Base-by-base conservation (phyloP, 108 stramenopile genomes). In the Fragilaria radians region DNA sequence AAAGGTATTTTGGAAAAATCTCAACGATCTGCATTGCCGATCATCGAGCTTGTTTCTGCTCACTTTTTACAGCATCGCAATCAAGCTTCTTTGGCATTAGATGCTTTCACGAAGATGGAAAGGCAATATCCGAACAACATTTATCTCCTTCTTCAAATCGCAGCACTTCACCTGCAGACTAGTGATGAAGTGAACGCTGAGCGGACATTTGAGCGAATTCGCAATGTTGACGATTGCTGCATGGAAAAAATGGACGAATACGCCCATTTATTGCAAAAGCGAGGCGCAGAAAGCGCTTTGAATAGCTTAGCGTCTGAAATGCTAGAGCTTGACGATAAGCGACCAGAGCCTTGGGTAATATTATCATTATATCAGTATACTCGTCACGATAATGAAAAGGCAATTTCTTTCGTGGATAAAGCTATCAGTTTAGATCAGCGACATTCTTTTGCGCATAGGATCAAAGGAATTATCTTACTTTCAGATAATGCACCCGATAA, bases 161-260 rank as follows among this genome's bases (percentile, higher is more conserved):
- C 89, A 14, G 49, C 73, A 49, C 54, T 84, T 50, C 77, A 91
- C 52, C 68, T 84, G 17, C 72, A 81, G 59, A 79, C 71, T 65
- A 83, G 80, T 54, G 80, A 85, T 59, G 56, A 77, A 65, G 72
- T 42, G 51, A 52, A 58, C 22, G 72, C 84, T n/a, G 67, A 74
- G 48, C 28, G 77, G 54, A 65, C 78, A 23, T 78, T 71, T 78
- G 68, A 70, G 28, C 62, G 69, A 54, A 67, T 82, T 33, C 46
- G 85, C 59, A 62, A 77, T 50, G 9, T 77, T 21, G 79, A 83
- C 25, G 52, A 62, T 4, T 69, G 78, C 26, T 71, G 59, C 46
- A 57, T 77, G 14, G 78, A 83, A 19, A 62, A 71, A 27, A 86
- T 91, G 83, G 89, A 88, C 61, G 68, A 83, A 30, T 91, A 91